Evolutionary conservation across 2,329 filamentous ascomycete genomes (phyloP).

Genomic region (Elsinoe necatrix): DNA sequence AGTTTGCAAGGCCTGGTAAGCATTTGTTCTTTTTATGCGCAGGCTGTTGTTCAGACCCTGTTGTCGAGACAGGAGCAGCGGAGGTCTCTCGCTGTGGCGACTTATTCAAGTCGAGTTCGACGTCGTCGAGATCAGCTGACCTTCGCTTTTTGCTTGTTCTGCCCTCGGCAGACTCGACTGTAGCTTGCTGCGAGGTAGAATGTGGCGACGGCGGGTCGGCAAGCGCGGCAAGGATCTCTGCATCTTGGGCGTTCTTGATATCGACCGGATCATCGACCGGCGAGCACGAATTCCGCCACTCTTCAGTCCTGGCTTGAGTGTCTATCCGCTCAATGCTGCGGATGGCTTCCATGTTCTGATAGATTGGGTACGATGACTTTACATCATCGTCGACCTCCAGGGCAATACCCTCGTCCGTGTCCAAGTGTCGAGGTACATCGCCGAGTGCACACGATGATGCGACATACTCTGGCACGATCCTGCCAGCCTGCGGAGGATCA

Average conservation of each 20-base stretch:
- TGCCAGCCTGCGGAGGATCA: neutral
- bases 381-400: neutral
- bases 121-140: conserved; percentile 13
- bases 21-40: conserved; percentile 1
- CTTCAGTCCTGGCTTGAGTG: neutral
- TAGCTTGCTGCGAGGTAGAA: neutral
- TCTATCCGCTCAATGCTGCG: conserved; percentile 9
- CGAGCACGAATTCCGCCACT: conserved; percentile 8
- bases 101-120: neutral
- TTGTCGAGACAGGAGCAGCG: conserved; percentile 26
- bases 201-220: neutral
- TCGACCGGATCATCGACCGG: neutral
- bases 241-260: neutral
- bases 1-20: conserved; percentile 16
- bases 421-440: neutral
- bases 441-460: conserved; percentile 3
- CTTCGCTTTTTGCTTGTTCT: conserved; percentile 10
- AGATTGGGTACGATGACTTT: neutral
- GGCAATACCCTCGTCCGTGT: neutral
- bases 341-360: conserved; percentile 1
- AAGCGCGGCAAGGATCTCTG: neutral
- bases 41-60: conserved; percentile 41
- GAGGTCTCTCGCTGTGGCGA: neutral
- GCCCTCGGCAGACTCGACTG: neutral
- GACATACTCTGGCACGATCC: conserved; percentile 3